phyloP scores from a whole-genome alignment of 805 yeast species.

The Metschnikowia corniflorae region DNA sequence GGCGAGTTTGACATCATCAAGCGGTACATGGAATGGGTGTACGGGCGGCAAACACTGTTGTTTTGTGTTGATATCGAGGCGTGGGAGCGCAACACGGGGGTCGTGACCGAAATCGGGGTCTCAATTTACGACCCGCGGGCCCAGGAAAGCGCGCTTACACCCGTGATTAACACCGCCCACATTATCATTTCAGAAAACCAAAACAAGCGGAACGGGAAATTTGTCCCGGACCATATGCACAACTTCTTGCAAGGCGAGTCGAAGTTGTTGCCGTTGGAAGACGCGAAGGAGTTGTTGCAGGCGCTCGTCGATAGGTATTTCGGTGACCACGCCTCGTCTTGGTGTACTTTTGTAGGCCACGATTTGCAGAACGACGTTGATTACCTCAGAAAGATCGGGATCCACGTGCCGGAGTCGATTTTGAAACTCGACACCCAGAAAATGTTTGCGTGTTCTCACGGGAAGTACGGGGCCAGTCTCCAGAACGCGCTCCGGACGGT shows the following conservation, averaged over 20 bases:
- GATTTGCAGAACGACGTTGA: conserved; percentile 13
- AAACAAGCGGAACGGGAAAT: conserved; percentile 16
- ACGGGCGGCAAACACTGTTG: conserved; percentile 17
- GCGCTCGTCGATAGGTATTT: conserved; percentile 15
- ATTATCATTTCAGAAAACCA: conserved; percentile 18
- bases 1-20: background rate
- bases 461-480: conserved; percentile 19
- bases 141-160: conserved; percentile 14
- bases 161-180: conserved; percentile 18
- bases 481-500: conserved; percentile 18
- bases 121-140: conserved; percentile 21
- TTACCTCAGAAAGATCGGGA: conserved; percentile 13
- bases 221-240: conserved; percentile 22
- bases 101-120: conserved; percentile 24
- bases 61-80: conserved; percentile 26
- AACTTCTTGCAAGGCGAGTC: conserved; percentile 19
- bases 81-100: conserved; percentile 15
- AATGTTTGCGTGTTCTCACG: conserved; percentile 13
- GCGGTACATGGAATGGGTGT: conserved; percentile 18
- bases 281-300: conserved; percentile 12
- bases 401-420: conserved; percentile 2
- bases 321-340: conserved; percentile 6
- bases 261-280: conserved; percentile 12
- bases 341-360: conserved; percentile 20
- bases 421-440: conserved; percentile 19